phyloP scores from a whole-genome alignment of 2,329 filamentous ascomycete genomes.

The Aspergillus quadricinctus region DNA sequence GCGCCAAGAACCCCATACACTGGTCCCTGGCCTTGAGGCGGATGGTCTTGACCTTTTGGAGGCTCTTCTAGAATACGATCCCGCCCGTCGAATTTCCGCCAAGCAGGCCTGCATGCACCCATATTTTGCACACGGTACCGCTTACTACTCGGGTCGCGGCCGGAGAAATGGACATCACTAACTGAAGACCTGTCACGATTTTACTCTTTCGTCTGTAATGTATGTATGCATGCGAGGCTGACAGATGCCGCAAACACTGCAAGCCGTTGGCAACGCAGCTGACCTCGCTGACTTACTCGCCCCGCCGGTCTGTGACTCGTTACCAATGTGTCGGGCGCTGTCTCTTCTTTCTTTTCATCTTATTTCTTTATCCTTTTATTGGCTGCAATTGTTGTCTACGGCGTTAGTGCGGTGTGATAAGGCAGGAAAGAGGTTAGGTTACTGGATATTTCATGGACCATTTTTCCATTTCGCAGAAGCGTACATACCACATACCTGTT shows the following conservation, averaged over 20 bases:
- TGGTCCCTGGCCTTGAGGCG: slow-evolving; percentile 71
- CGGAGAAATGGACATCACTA: slow-evolving; percentile 38
- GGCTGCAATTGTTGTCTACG: slow-evolving; percentile 21
- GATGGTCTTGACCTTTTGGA: slow-evolving; percentile 50
- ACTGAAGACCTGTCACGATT: slow-evolving; percentile 14
- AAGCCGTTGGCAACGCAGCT: background rate
- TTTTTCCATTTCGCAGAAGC: slow-evolving; percentile 14
- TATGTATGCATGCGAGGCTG: slow-evolving; percentile 14
- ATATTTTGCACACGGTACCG: slow-evolving; percentile 63
- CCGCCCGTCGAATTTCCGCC: slow-evolving; percentile 78
- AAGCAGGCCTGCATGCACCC: slow-evolving; percentile 82
- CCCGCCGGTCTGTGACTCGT: background rate
- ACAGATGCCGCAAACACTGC: background rate
- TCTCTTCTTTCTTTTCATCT: slow-evolving; percentile 18
- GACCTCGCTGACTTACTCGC: background rate
- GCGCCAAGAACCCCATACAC: slow-evolving; percentile 60
- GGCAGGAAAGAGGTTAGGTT: slow-evolving; percentile 27
- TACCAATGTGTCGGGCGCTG: background rate
- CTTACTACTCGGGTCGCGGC: slow-evolving; percentile 44
- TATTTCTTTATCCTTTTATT: slow-evolving; percentile 17
- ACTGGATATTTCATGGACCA: slow-evolving; percentile 28
- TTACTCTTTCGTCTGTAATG: slow-evolving; percentile 12
- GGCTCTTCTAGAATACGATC: slow-evolving; percentile 77
- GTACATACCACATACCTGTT: slow-evolving; percentile 25
- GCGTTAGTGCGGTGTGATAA: slow-evolving; percentile 29